These are phyloP conservation scores for Coniochaeta sp. DNA, from an alignment of 2,329 filamentous ascomycete species.

Conservation along the genomic window DNA sequence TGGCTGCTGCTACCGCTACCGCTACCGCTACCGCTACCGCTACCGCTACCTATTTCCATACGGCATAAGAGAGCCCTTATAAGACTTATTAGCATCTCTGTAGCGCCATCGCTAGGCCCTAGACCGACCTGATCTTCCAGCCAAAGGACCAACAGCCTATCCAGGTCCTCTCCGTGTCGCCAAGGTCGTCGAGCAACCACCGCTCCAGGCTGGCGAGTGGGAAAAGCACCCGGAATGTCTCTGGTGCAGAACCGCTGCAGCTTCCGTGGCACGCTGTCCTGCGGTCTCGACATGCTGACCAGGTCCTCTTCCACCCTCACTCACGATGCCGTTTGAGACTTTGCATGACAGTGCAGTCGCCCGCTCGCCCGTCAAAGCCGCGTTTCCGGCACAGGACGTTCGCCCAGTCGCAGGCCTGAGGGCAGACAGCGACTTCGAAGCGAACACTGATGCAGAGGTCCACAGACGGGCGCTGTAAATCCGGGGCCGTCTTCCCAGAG, in stretches of 20 bases:
- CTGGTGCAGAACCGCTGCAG: not conserved
- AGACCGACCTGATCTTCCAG: too few species aligned
- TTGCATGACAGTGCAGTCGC: conserved; percentile 10
- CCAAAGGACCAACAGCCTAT: not conserved
- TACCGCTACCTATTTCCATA: not conserved
- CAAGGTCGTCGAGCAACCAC: not conserved
- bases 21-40: not conserved
- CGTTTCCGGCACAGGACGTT: not conserved
- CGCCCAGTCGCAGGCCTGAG: not conserved
- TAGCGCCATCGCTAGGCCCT: not conserved
- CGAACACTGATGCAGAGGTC: too few species aligned
- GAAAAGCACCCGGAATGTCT: not conserved
- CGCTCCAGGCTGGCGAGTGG: not conserved
- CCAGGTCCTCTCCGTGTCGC: not conserved
- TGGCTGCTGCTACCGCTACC: not conserved
- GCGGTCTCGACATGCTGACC: not conserved
- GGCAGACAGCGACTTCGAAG: not conserved
- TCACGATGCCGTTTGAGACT: not conserved
- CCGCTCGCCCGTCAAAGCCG: conserved; percentile 6
- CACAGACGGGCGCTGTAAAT: not conserved
- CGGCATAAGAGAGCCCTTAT: not conserved
- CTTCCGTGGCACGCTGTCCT: not conserved
- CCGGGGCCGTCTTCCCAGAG: not conserved
- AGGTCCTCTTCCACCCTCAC: not conserved
- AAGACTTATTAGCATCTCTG: not conserved